Evolutionary conservation across 805 yeast genomes (phyloP).

Genomic region (Candida koratica): DNA sequence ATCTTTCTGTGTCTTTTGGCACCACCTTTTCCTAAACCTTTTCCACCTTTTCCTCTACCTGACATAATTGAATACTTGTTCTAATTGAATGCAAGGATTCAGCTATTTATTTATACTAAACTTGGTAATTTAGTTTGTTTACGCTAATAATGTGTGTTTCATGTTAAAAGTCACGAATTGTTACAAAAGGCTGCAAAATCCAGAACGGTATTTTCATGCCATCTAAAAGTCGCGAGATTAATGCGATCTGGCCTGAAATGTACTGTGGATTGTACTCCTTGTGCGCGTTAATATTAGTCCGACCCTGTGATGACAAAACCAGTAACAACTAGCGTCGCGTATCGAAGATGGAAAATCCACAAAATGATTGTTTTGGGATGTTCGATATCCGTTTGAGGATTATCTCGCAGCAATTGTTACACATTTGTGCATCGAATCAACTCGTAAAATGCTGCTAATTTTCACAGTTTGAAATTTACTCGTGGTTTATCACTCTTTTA

Average conservation of each 20-base stretch:
- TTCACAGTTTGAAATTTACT: constrained; percentile 1
- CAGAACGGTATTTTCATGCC: too few species aligned
- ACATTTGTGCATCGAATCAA: background rate
- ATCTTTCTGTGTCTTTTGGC: constrained; percentile 99
- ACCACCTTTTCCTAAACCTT: constrained; percentile 99
- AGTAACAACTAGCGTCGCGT: constrained; percentile 2
- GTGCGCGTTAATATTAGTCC: background rate
- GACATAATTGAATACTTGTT: constrained; percentile 55
- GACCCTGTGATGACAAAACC: background rate
- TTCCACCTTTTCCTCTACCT: constrained; percentile 99
- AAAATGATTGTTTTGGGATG: background rate
- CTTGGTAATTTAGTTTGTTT: too few species aligned
- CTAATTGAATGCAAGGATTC: constrained; percentile 1
- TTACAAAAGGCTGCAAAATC: constrained; percentile 3
- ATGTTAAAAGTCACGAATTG: constrained; percentile 4
- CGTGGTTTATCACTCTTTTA: too few species aligned
- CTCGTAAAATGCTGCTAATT: background rate
- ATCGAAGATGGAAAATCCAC: background rate
- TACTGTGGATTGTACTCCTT: background rate
- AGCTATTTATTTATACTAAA: constrained; percentile 3
- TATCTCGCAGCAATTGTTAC: constrained; percentile 1
- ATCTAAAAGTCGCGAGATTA: too few species aligned
- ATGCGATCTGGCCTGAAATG: background rate
- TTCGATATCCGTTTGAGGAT: background rate
- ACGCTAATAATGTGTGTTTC: too few species aligned